phyloP scores from a whole-genome alignment of 208 protist genomes.

The Crithidia thermophila region DNA sequence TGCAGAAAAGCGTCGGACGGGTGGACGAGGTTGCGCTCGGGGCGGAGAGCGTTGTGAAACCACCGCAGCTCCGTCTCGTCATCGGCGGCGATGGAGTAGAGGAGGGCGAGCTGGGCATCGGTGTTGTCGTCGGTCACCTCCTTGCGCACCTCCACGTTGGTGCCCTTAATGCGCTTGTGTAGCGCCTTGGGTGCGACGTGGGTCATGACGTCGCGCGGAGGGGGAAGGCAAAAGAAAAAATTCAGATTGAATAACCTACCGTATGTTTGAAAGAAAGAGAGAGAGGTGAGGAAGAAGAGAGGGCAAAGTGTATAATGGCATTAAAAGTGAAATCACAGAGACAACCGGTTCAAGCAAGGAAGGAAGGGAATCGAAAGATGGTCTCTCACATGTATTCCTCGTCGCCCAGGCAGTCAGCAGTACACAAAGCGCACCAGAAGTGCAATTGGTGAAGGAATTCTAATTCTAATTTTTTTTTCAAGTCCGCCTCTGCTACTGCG shows the following conservation, averaged over 20 bases:
- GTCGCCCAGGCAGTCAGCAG: too few species aligned
- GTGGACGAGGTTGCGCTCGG: conserved; percentile 71
- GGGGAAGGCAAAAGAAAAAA: conserved; percentile 1
- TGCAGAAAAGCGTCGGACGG: conserved; percentile 72
- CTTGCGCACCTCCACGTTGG: conserved; percentile 77
- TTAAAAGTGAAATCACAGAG: background rate
- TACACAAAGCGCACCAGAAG: too few species aligned
- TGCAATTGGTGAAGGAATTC: too few species aligned
- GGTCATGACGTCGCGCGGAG: conserved; percentile 10
- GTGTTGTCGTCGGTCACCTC: conserved; percentile 39
- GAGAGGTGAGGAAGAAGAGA: background rate
- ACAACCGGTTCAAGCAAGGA: too few species aligned
- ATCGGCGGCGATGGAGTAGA: conserved; percentile 68
- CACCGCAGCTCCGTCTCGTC: conserved; percentile 71
- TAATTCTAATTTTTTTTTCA: too few species aligned
- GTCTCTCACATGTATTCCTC: too few species aligned
- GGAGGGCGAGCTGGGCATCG: conserved; percentile 40
- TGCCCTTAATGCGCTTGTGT: conserved; percentile 72
- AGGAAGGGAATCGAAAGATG: too few species aligned
- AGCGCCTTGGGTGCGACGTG: conserved; percentile 26
- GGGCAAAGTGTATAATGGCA: background rate
- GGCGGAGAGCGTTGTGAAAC: conserved; percentile 71
- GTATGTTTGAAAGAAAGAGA: background rate
- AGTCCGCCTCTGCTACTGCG: too few species aligned
- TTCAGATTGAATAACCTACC: background rate